Base-by-base conservation (phyloP, 352 stramenopile species). In the Phytophthora podocarpi region DNA sequence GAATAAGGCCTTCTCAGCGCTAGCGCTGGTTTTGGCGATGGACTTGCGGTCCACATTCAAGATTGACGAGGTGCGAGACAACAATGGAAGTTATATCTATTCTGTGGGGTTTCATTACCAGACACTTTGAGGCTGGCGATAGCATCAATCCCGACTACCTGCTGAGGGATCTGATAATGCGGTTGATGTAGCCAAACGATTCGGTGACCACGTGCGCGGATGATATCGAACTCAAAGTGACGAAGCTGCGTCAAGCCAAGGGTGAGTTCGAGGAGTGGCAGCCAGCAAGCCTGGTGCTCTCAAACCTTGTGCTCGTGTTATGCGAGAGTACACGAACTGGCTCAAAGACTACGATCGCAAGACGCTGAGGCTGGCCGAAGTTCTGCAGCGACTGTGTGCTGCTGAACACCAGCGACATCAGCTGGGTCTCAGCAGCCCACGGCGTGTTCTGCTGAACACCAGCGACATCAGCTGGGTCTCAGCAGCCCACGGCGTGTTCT, bases 181-280 rank as follows among this genome's bases (percentile, higher is more conserved):
- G 15, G 4, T 26, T 49, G 41, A 16, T 49, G 24, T 24, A 49
- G 15, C 41, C 23, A 12, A 35, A 28, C 26, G 41, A 49, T 5
- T 36, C 18, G 41, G 41, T 49, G 2, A 11, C 23, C n/a, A 13
- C 12, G 41, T 49, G 35, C 23, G 41, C 41, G 7, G 41, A 49
- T 23, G 41, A 36, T 24, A 49, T 49, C 3, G 41, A 36, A 13
- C 10, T 49, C 4, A 49, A 49, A 24, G 30, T 54, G 31, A 54
- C 16, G 18, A 39, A 40, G 43, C 11, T 16, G 15, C 20, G 35
- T 12, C 49, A 48, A 24, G 27, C 50, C 12, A 49, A 49, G 1
- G 50, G 36, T 1, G 50, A 59, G 12, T 43, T 59, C 9, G 36
- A 30, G 20, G 37, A 49, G 37, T 49, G 37, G 37, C 37, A 59